Evolutionary conservation across 768 basidiomycete species (phyloP).

Genomic region (Psilocybe cubensis): DNA sequence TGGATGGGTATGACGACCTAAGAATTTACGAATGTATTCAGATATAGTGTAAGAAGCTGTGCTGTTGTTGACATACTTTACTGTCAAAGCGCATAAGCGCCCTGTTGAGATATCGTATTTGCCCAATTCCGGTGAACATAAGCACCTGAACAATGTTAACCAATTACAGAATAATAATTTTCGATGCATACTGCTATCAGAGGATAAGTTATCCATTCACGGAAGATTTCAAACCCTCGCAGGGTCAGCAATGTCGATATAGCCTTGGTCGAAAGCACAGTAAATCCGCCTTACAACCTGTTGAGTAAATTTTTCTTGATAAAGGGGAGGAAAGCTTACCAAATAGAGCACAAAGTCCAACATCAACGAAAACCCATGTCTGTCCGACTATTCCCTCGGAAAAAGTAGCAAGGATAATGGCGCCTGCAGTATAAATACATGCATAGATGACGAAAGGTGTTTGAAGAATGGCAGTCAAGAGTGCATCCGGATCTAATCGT

Average conservation of each 20-base stretch:
- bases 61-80: constrained; percentile 61
- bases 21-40: constrained; percentile 6
- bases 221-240: constrained; percentile 77
- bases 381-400: constrained; percentile 68
- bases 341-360: constrained; percentile 86
- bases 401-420: constrained; percentile 62
- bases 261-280: constrained; percentile 93
- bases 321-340: constrained; percentile 42
- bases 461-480: constrained; percentile 72
- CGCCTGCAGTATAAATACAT: constrained; percentile 58
- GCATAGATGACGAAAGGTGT: constrained; percentile 79
- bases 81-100: constrained; percentile 93
- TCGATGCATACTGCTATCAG: constrained; percentile 59
- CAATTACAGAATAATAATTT: neutral
- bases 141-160: constrained; percentile 52
- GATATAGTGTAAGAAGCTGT: neutral
- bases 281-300: constrained; percentile 74
- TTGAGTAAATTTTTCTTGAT: neutral
- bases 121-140: constrained; percentile 74
- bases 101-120: constrained; percentile 82
- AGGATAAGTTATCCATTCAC: constrained; percentile 83
- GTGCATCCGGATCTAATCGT: constrained; percentile 65
- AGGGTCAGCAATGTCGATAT: constrained; percentile 84
- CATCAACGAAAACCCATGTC: constrained; percentile 79
- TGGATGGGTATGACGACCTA: constrained; percentile 93